Evolutionary conservation across 176 grass and related monocot species (phyloP).

Genomic region (Lolium perenne): DNA sequence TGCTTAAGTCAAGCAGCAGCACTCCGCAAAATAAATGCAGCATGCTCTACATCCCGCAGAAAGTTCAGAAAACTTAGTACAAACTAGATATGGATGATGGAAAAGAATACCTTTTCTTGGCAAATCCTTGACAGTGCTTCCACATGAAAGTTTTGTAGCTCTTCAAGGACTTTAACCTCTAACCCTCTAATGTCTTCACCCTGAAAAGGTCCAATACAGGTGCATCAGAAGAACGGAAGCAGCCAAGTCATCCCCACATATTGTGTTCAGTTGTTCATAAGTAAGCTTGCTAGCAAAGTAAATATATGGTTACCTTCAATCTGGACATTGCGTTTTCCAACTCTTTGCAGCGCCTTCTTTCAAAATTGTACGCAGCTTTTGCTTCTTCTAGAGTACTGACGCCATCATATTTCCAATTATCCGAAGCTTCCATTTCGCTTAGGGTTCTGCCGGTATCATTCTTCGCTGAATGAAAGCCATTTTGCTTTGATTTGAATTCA

Average conservation of each 20-base stretch:
- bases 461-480: conserved; percentile 60
- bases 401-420: conserved; percentile 54
- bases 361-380: conserved; percentile 66
- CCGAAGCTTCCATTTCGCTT: conserved; percentile 51
- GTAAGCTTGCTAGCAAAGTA: not conserved
- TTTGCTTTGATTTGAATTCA: conserved; percentile 65
- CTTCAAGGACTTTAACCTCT: conserved; percentile 77
- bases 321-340: conserved; percentile 77
- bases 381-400: conserved; percentile 68
- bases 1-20: not conserved
- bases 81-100: conserved; percentile 20
- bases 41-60: not conserved
- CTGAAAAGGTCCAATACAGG: conserved; percentile 44
- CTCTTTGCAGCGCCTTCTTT: conserved; percentile 74
- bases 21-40: not conserved
- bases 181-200: conserved; percentile 81
- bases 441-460: conserved; percentile 26
- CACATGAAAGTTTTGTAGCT: conserved; percentile 88
- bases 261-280: not conserved
- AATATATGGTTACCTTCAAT: conserved; percentile 63
- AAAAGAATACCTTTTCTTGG: conserved; percentile 77
- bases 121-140: conserved; percentile 93
- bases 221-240: conserved; percentile 32
- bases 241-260: conserved; percentile 21
- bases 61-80: not conserved